Base-by-base conservation (phyloP, 768 basidiomycete species). In the Cystobasidium onofrii region DNA sequence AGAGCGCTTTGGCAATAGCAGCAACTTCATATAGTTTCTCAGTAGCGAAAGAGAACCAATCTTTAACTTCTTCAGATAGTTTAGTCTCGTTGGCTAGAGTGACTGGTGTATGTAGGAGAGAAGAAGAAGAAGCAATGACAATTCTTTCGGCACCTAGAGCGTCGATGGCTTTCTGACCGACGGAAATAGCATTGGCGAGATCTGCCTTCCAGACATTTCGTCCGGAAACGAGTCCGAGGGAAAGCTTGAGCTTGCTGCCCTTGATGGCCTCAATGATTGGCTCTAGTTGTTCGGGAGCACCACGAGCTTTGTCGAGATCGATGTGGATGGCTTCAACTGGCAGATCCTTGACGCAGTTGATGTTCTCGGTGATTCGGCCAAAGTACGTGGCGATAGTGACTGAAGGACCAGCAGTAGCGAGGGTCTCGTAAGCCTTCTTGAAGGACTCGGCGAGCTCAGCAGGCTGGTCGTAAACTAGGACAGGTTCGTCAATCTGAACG, bases 131-230 rank as follows among this genome's bases (percentile, higher is more conserved):
- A 44, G 91, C 92, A 79, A 96, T 85, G 80, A 97, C 88, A 81
- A 98, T 90, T 76, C 93, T 91, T 75, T 82, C 82, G 75, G 85
- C 83, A 74, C 94, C 93, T 79, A 98, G 88, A 50, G 84, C 85
- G 66, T 88, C 87, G 78, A 96, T 84, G 60, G 91, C 93, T 82
- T 88, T 89, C 84, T 94, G 88, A 71, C 86, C 91, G 60, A 87
- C 83, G 81, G 88, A 88, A 83, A 93, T 86, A 73, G 91, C 88
- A 69, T 87, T 88, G 76, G 85, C 84, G 78, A 98, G 88, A 83
- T 98, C 94, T 76, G 87, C 89, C 88, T 98, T 99, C 96, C 96
- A 99, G 85, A 99, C 91, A 86, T 97, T 97, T 81, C 96, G 92
- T 69, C 96, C 96, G 55, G 96, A 98, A 76, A 99, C 90, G 75